Conservation (phyloP, 2,329 filamentous ascomycete species). For the Amauroascus verrucosus region DNA sequence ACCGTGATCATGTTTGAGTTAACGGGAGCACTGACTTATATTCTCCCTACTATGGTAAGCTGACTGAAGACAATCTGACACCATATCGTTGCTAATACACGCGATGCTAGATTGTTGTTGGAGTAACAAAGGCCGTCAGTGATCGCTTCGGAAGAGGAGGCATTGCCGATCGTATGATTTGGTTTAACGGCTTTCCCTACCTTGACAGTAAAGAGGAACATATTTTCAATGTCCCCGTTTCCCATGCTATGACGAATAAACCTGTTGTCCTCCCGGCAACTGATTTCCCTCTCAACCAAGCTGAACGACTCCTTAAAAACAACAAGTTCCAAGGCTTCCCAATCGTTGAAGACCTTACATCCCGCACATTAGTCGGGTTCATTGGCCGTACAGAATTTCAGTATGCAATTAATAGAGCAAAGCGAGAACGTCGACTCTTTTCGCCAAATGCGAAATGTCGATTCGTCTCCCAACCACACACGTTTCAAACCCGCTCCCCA, state of each 20-base stretch:
- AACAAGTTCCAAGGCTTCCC: slow-evolving; percentile 89
- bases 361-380: slow-evolving; percentile 72
- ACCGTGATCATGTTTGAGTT: slow-evolving; percentile 99
- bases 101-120: slow-evolving; percentile 66
- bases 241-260: slow-evolving; percentile 73
- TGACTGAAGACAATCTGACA: not conserved
- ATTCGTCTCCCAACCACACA: slow-evolving; percentile 45
- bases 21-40: slow-evolving; percentile 93
- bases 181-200: slow-evolving; percentile 95
- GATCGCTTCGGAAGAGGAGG: slow-evolving; percentile 90
- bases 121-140: slow-evolving; percentile 86
- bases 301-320: slow-evolving; percentile 65
- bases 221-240: slow-evolving; percentile 89
- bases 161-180: slow-evolving; percentile 97
- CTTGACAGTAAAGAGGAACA: slow-evolving; percentile 96
- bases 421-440: slow-evolving; percentile 53
- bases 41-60: slow-evolving; percentile 79
- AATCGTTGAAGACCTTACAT: slow-evolving; percentile 63
- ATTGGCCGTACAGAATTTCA: slow-evolving; percentile 85
- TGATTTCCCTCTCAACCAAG: slow-evolving; percentile 62
- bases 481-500: not conserved
- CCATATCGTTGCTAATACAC: not conserved
- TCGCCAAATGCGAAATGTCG: slow-evolving; percentile 59
- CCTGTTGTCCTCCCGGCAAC: slow-evolving; percentile 63
- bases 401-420: slow-evolving; percentile 76